phyloP scores from a whole-genome alignment of 2,329 filamentous ascomycete genomes.

The Trichoderma gracile region DNA sequence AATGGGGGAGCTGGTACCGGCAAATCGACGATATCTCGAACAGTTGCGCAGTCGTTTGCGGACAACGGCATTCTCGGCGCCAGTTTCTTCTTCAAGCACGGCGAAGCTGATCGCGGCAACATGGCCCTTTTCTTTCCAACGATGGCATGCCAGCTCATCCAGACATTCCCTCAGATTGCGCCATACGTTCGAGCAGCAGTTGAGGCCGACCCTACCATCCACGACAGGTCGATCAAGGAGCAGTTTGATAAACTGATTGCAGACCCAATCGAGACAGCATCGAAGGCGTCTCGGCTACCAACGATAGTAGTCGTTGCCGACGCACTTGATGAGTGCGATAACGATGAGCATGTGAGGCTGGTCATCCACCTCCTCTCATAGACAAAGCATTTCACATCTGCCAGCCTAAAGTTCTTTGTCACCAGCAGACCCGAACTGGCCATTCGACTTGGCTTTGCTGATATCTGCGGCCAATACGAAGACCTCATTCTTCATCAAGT shows the following conservation, averaged over 20 bases:
- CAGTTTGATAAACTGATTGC: constrained; percentile 8
- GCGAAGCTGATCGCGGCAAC: background rate
- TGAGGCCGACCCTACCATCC: background rate
- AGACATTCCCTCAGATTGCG: background rate
- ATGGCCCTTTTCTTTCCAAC: background rate
- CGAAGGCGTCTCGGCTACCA: background rate
- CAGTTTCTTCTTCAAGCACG: constrained; percentile 12
- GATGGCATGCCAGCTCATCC: background rate
- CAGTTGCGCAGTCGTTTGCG: background rate
- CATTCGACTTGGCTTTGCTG: constrained; percentile 41
- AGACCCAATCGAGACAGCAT: background rate
- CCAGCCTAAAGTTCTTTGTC: constrained; percentile 40
- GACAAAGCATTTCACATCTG: background rate
- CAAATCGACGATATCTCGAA: constrained; percentile 11
- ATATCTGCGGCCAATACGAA: constrained; percentile 6
- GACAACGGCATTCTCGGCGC: background rate
- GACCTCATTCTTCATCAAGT: constrained; percentile 9
- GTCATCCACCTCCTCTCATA: background rate
- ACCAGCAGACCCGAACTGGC: constrained; percentile 46
- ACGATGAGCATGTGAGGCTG: background rate
- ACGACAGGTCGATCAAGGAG: background rate
- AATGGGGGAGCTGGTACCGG: constrained; percentile 1
- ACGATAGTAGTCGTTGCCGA: background rate
- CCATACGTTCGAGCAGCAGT: background rate
- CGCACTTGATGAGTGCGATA: constrained; percentile 7